Conservation (phyloP, 306 rosid genomes). For the Dryas octopetala region DNA sequence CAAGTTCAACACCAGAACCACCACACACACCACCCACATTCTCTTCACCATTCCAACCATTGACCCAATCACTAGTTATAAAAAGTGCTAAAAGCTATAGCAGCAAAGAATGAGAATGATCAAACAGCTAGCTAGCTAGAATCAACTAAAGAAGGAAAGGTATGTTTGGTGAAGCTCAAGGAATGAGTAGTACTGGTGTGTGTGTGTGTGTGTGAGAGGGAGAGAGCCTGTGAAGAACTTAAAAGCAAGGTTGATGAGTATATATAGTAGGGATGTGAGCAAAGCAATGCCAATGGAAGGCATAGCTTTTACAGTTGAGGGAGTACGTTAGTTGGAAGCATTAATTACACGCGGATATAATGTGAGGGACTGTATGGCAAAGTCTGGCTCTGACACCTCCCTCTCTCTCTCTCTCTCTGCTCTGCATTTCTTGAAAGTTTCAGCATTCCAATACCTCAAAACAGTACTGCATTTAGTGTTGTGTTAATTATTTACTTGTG, state of each 20-base stretch:
- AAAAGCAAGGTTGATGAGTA: constrained; percentile 9
- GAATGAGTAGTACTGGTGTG: neutral
- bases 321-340: constrained; percentile 45
- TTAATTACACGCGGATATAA: constrained; percentile 72
- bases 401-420: constrained; percentile 1
- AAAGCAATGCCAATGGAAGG: neutral
- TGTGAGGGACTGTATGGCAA: constrained; percentile 25
- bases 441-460: constrained; percentile 1
- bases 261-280: constrained; percentile 35
- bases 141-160: neutral
- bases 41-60: constrained; percentile 4
- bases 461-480: constrained; percentile 4
- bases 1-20: constrained; percentile 33
- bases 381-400: constrained; percentile 13
- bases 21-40: constrained; percentile 10
- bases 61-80: neutral
- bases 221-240: constrained; percentile 24
- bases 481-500: neutral
- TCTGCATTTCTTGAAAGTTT: neutral
- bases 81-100: neutral
- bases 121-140: neutral
- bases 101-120: neutral
- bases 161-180: neutral
- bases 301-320: constrained; percentile 45
- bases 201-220: neutral